Percentiles rank a stretch among this genome's conserved stretches.
Conservation (phyloP, 1,284 basidiomycete genomes). For the Ceraceosorus guamensis region DNA sequence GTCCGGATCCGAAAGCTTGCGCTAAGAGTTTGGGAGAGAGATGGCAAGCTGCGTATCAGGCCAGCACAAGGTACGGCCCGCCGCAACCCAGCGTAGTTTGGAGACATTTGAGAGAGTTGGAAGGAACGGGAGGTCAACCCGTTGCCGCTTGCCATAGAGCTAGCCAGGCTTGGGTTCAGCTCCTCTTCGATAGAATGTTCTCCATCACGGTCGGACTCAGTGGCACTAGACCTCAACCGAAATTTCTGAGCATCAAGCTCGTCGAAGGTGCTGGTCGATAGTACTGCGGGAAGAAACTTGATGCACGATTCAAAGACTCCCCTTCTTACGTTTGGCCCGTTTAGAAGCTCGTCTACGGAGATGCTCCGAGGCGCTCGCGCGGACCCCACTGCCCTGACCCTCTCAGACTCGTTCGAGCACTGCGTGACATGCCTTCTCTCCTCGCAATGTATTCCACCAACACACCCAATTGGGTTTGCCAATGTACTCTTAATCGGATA, state of each 20-base stretch:
- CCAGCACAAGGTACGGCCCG: constrained; percentile 82
- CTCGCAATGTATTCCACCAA: too few relatives aligned
- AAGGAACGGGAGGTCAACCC: constrained; percentile 6
- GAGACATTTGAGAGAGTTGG: constrained; percentile 25
- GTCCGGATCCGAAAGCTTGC: constrained; percentile 70
- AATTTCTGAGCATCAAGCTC: constrained; percentile 23
- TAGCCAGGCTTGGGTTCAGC: constrained; percentile 18
- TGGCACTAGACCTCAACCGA: constrained; percentile 10
- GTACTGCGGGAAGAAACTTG: too few relatives aligned
- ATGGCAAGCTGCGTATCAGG: constrained; percentile 78
- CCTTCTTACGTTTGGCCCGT: too few relatives aligned
- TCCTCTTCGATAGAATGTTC: constrained; percentile 32
- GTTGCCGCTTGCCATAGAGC: constrained; percentile 20
- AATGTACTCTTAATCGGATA: too few relatives aligned
- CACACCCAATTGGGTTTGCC: too few relatives aligned
- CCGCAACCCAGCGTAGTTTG: constrained; percentile 54
- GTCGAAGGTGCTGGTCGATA: too few relatives aligned
- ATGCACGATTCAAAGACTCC: too few relatives aligned
- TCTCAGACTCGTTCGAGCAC: too few relatives aligned
- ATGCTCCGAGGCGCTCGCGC: too few relatives aligned
- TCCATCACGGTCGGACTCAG: constrained; percentile 6
- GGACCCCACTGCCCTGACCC: too few relatives aligned
- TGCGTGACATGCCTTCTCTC: too few relatives aligned
- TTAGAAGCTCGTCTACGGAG: too few relatives aligned
- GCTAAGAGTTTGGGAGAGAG: constrained; percentile 86